Evolutionary conservation across 176 grass and related monocot genomes (phyloP).

Genomic region (Poa pratensis): DNA sequence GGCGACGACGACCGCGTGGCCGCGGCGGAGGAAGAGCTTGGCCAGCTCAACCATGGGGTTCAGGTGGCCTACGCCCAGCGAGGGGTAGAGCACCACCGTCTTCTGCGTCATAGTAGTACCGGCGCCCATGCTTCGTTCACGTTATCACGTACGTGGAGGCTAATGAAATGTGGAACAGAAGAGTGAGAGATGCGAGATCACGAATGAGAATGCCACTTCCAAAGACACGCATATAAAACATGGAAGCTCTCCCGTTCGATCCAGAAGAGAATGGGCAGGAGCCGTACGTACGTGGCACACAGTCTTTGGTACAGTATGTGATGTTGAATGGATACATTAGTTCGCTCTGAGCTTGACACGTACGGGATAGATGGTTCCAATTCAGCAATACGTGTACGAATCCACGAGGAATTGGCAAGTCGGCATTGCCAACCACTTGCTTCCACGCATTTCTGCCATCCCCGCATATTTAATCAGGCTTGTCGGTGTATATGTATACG

Average conservation of each 20-base stretch:
- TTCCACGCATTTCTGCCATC: background rate
- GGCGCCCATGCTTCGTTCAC: background rate
- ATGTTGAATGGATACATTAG: background rate
- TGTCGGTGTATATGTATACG: too few relatives aligned
- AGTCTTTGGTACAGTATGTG: background rate
- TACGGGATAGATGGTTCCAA: background rate
- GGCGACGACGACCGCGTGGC: constrained; percentile 45
- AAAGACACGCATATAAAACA: background rate
- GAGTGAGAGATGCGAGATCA: background rate
- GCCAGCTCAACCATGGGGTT: constrained; percentile 68
- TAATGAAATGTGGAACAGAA: background rate
- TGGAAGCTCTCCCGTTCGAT: background rate
- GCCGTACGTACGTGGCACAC: background rate
- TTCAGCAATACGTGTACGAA: background rate
- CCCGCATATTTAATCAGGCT: too few relatives aligned
- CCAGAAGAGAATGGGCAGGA: background rate
- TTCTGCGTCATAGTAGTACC: constrained; percentile 18
- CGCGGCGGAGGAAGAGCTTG: constrained; percentile 48
- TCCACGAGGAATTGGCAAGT: background rate
- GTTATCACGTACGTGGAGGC: background rate
- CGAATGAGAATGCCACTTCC: background rate
- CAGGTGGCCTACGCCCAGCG: constrained; percentile 59
- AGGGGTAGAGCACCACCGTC: constrained; percentile 65
- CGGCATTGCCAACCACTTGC: background rate
- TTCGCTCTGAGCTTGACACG: background rate